Base-by-base conservation (phyloP, 2,329 filamentous ascomycete genomes). In the Fusarium haematococcum region DNA sequence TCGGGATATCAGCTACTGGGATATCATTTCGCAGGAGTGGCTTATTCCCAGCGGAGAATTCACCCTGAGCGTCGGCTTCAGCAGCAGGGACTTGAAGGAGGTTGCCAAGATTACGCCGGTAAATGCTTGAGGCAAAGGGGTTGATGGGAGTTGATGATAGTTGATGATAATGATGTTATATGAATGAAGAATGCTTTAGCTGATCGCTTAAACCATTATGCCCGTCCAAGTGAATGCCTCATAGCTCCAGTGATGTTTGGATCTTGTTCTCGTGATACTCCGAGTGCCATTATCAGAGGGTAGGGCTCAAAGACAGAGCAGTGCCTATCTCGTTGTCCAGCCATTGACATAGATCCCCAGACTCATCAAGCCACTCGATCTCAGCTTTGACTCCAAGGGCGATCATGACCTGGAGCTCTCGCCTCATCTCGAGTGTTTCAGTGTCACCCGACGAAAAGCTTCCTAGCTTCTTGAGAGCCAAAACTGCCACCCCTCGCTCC, bases 371-470 rank as follows among this genome's bases (percentile, higher is more conserved):
- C 20, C 91, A 88, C 77, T 97, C 93, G 60, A 96, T 94, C 79
- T 97, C 94, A 0, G 92, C 92, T 78, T 96, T 97, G 57, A 91
- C 77, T 62, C 93, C 92, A 60, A 95, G 83, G 84, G 93, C 88
- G 23, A 96, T 82, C 93, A 96, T 95, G 1, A 87, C 76, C 77
- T 95, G 93, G 18, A 96, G 75, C 76, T 95, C 92, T 4, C 82
- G 81, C 33, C 83, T 83, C 70, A 90, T 83, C 8, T 85, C 82
- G 0, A 75, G 63, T 3, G 84, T 83, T 2, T 84, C 80, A 0
- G 74, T 70, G 13, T 83, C 80, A 6, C 72, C 71, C 1, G 73
- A 18, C 0, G 75, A 73, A 9, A 80, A 79, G 1, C 76, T 75
- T 8, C 79, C 76, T 1, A 86, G 81, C 14, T 81, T 86, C 11